Evolutionary conservation across 495 filamentous ascomycete genomes (phyloP).

Genomic region (Parathielavia appendiculata): DNA sequence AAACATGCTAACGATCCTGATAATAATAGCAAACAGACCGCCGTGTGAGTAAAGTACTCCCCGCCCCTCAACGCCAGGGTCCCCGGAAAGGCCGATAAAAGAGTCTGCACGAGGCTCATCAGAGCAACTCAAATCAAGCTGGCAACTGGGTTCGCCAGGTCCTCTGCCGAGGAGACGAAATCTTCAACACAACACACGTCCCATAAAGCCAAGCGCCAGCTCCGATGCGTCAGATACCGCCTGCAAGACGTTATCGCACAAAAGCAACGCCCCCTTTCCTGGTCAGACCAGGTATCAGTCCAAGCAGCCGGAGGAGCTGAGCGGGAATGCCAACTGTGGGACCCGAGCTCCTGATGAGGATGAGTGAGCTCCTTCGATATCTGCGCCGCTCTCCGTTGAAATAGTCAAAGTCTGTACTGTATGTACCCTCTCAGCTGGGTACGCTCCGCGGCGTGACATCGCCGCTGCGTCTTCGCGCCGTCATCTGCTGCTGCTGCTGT

Average conservation of each 20-base stretch:
- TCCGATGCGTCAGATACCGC: conserved; percentile 13
- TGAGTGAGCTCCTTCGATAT: conserved; percentile 11
- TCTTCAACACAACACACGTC: neutral
- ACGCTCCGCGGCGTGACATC: conserved; percentile 43
- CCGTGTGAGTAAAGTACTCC: neutral
- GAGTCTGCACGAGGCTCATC: neutral
- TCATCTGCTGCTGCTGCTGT: conserved; percentile 27
- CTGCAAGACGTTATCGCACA: conserved; percentile 6
- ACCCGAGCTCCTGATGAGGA: conserved; percentile 9
- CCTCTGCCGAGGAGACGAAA: too few relatives aligned
- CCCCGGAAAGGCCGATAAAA: neutral
- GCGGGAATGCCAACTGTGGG: conserved; percentile 10
- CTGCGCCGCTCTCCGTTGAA: conserved; percentile 19
- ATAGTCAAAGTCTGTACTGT: neutral
- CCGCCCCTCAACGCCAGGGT: neutral
- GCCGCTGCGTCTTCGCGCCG: conserved; percentile 41
- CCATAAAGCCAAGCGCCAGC: conserved; percentile 10
- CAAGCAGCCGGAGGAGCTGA: neutral
- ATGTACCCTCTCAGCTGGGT: conserved; percentile 29
- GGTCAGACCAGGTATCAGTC: neutral
- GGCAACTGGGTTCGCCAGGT: neutral
- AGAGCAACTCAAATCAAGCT: neutral
- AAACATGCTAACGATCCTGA: neutral
- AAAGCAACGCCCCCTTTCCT: neutral
- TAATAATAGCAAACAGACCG: neutral